Conservation (phyloP, 495 filamentous ascomycete genomes). For the Parachaetomium inaequale region DNA sequence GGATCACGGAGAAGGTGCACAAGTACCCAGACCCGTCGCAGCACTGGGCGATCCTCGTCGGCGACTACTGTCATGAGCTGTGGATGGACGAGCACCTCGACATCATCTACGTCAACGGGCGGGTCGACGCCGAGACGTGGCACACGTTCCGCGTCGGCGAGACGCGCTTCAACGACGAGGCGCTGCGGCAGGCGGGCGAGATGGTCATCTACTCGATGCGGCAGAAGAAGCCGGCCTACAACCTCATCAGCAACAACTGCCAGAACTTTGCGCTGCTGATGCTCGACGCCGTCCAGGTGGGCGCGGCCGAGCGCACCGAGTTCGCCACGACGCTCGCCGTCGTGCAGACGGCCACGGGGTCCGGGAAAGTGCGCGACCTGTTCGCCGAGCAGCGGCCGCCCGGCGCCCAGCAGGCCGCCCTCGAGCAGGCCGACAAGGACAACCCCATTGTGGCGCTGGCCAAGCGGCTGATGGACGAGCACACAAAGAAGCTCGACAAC, state of each 20-base stretch:
- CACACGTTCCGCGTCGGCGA: conserved; percentile 41
- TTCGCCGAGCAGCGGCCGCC: conserved; percentile 34
- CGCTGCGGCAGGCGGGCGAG: conserved; percentile 36
- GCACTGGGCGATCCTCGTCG: conserved; percentile 49
- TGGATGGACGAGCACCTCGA: conserved; percentile 46
- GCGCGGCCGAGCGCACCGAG: conserved; percentile 28
- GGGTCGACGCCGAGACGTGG: conserved; percentile 35
- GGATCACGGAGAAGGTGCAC: conserved; percentile 41
- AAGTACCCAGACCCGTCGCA: conserved; percentile 49
- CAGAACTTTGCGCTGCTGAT: conserved; percentile 45
- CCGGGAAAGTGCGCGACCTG: conserved; percentile 37
- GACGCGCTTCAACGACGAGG: conserved; percentile 47
- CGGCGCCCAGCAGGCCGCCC: conserved; percentile 21
- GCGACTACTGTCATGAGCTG: conserved; percentile 44
- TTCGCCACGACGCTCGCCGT: conserved; percentile 44
- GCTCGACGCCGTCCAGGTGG: conserved; percentile 43
- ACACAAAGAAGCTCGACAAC: conserved; percentile 42
- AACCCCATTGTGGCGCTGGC: conserved; percentile 29
- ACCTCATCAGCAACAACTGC: conserved; percentile 50
- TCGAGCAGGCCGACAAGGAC: conserved; percentile 17
- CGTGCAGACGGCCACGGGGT: conserved; percentile 39
- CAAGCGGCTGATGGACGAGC: conserved; percentile 39
- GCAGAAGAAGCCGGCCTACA: conserved; percentile 38
- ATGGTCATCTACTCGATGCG: conserved; percentile 45
- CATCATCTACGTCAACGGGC: conserved; percentile 46